Base-by-base conservation (phyloP, 768 basidiomycete species). In the Lactarius hengduanensis region DNA sequence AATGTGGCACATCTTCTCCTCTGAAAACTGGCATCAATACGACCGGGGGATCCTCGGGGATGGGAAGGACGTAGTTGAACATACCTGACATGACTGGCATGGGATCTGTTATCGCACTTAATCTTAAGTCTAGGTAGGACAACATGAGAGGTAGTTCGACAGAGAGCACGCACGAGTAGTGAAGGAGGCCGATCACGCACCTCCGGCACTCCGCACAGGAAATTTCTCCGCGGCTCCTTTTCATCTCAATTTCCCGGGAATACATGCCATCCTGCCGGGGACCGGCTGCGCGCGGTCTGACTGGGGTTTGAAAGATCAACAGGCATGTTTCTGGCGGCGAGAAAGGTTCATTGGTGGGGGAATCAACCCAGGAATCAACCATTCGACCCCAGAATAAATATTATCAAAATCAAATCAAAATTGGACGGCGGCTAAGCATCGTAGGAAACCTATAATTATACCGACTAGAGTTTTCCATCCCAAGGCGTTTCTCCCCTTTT, bases 51-150 rank as follows among this genome's bases (percentile, higher is more conserved):
- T 16, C 41, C 41, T 20, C 6, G 26, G 16, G 41, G 32, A 61
- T 34, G 34, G 56, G 59, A 3, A 6, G 55, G 57, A 43, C 58
- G 41, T 32, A 38, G 63, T 57, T 67, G 58, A 62, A 65, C 34
- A 50, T 73, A 86, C 88, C 79, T 85, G 84, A 73, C 89, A 90
- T 0, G 88, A 89, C 73, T 89, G 87, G 73, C 89, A 91, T 11
- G 90, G 90, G 62, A 90, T 87, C 69, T 88, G 83, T 79, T 91
- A 82, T 90, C 88, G 78, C 89, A 91, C 73, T 89, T 90, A 75
- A 91, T 90, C 81, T 91, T 87, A 71, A 91, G 80, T 71, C 89
- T 83, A 57, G n/a, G 62, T 83, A 57, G n/a, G 62, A 57, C 16
- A 26, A 34, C 38, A 45, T 32, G 45, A 64, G 34, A 57, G 53